Percentiles rank a stretch among this genome's conserved stretches.
Evolutionary conservation across 768 basidiomycete species (phyloP).

Genomic region (Podaxis sp.): DNA sequence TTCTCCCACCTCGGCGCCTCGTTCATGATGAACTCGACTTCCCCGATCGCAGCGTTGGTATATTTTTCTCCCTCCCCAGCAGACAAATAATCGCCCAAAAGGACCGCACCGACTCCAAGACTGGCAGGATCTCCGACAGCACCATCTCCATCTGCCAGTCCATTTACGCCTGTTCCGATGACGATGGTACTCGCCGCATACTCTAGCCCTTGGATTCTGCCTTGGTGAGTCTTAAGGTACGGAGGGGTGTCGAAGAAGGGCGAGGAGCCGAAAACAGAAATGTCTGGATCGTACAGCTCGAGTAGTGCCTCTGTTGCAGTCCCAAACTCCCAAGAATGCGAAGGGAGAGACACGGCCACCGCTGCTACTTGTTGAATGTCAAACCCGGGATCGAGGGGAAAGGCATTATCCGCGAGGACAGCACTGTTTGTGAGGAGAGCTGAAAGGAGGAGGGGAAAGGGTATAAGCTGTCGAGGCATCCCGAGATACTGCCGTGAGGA

Average conservation of each 20-base stretch:
- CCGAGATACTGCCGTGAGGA: background rate
- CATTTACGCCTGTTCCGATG: constrained; percentile 29
- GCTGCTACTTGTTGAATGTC: constrained; percentile 27
- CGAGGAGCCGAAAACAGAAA: constrained; percentile 33
- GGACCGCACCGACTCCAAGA: constrained; percentile 40
- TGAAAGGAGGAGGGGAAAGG: background rate
- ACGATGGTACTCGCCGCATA: constrained; percentile 36
- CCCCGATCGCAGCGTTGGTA: constrained; percentile 25
- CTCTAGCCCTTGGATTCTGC: constrained; percentile 22
- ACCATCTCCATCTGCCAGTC: constrained; percentile 32
- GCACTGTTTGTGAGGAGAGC: background rate
- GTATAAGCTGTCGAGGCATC: background rate
- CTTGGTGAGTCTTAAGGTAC: constrained; percentile 10
- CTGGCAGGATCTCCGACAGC: constrained; percentile 44
- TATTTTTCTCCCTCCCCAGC: constrained; percentile 17
- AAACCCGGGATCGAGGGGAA: constrained; percentile 34
- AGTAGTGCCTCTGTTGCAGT: constrained; percentile 37
- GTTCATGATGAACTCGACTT: constrained; percentile 29
- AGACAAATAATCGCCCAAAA: constrained; percentile 33
- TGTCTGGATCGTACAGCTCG: constrained; percentile 34
- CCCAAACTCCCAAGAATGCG: constrained; percentile 47
- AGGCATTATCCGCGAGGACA: background rate
- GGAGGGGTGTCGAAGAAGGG: constrained; percentile 30
- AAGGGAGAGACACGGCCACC: constrained; percentile 31
- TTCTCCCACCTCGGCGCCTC: constrained; percentile 35